phyloP scores from a whole-genome alignment of 352 stramenopile species.

The Globisporangium irregulare region DNA sequence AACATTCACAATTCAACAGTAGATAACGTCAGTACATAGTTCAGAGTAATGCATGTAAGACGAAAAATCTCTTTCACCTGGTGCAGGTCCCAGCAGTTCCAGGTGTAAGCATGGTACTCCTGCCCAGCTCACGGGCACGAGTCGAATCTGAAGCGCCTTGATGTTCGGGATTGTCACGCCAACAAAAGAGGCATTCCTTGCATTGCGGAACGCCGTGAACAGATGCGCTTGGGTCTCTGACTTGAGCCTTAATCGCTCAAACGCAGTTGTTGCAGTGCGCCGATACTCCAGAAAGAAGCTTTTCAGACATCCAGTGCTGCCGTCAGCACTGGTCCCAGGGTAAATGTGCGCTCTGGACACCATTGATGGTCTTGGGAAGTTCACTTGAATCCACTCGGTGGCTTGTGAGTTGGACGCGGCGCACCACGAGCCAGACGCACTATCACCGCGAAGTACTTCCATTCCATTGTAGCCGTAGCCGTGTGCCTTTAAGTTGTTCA shows the following conservation, averaged over 20 bases:
- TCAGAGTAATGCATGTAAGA: too few relatives aligned
- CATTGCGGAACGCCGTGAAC: slow-evolving; percentile 5
- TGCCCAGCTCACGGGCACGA: slow-evolving; percentile 39
- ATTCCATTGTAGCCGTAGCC: slow-evolving; percentile 44
- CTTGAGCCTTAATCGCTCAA: background rate
- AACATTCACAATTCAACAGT: background rate
- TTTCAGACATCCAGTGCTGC: slow-evolving; percentile 5
- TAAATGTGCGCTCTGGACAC: slow-evolving; percentile 32
- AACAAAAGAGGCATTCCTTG: background rate
- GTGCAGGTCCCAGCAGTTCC: slow-evolving; percentile 42
- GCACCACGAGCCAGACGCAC: slow-evolving; percentile 36
- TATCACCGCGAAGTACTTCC: slow-evolving; percentile 25
- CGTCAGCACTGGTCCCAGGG: slow-evolving; percentile 22
- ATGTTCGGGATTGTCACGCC: slow-evolving; percentile 23
- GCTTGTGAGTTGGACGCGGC: slow-evolving; percentile 8
- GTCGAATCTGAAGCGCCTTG: slow-evolving; percentile 30
- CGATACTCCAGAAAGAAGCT: slow-evolving; percentile 10
- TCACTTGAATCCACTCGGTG: slow-evolving; percentile 44
- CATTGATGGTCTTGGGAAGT: slow-evolving; percentile 39
- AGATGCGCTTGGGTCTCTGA: background rate
- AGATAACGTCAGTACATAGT: background rate
- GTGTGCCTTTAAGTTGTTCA: slow-evolving; percentile 31
- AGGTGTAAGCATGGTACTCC: slow-evolving; percentile 36
- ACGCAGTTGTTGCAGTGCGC: background rate
- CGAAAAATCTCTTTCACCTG: slow-evolving; percentile 13